Conservation (phyloP, 208 protist species). For the Trypanosoma congolense region DNA sequence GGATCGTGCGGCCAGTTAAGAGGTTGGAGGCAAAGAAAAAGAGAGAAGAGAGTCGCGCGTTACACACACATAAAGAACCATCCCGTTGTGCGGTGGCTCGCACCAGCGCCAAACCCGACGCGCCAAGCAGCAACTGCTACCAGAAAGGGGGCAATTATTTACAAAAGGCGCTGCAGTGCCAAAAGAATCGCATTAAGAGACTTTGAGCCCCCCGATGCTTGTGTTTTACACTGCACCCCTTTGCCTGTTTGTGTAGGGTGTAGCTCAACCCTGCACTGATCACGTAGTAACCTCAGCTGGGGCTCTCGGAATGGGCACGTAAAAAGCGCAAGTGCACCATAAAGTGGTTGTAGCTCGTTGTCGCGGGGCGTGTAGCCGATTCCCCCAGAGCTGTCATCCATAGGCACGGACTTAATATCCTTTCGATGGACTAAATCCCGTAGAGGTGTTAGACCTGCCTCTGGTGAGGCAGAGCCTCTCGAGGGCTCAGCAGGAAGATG, state of each 20-base stretch:
- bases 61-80: no score
- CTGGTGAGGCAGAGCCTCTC: background rate
- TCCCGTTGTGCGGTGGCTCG: no score
- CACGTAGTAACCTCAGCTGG: conserved; percentile 6
- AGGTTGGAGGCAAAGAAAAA: no score
- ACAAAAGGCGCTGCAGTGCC: conserved; percentile 27
- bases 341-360: conserved; percentile 38
- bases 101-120: background rate
- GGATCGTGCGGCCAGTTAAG: no score
- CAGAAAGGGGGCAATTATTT: no score
- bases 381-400: background rate
- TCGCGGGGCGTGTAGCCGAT: conserved; percentile 3
- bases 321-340: conserved; percentile 41
- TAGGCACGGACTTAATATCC: background rate
- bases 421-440: conserved; percentile 3
- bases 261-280: conserved; percentile 13
- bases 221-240: background rate
- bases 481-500: background rate
- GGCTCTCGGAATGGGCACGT: background rate
- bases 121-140: no score
- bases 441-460: background rate
- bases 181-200: conserved; percentile 26
- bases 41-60: no score
- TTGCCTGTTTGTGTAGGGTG: background rate
- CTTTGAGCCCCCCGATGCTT: background rate